Percentiles rank a stretch among this genome's conserved stretches.
Evolutionary conservation across 2,329 filamentous ascomycete genomes (phyloP).

Genomic region (Penicillium corylophilum): DNA sequence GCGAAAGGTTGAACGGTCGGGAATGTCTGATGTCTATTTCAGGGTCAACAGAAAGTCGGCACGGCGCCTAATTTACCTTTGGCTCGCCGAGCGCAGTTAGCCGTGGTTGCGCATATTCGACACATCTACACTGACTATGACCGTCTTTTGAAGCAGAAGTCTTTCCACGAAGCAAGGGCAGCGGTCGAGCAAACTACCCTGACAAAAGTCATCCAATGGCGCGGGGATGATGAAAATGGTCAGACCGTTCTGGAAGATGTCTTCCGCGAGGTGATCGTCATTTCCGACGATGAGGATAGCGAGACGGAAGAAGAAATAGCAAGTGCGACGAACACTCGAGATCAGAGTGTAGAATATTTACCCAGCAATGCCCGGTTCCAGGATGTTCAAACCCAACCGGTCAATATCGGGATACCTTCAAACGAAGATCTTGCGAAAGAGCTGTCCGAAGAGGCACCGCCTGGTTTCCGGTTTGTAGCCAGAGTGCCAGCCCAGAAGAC

Average conservation of each 20-base stretch:
- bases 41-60: slow-evolving; percentile 59
- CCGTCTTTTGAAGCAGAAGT: slow-evolving; percentile 52
- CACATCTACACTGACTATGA: slow-evolving; percentile 65
- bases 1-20: slow-evolving; percentile 1
- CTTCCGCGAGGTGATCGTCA: slow-evolving; percentile 63
- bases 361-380: slow-evolving; percentile 39
- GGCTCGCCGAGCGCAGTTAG: slow-evolving; percentile 59
- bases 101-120: slow-evolving; percentile 62
- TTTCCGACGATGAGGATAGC: slow-evolving; percentile 60
- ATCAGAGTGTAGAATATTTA: slow-evolving; percentile 45
- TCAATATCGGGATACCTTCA: slow-evolving; percentile 24
- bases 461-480: slow-evolving; percentile 39
- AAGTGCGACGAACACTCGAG: slow-evolving; percentile 27
- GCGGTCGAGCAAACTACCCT: slow-evolving; percentile 57
- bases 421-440: slow-evolving; percentile 26
- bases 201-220: slow-evolving; percentile 61
- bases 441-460: slow-evolving; percentile 35
- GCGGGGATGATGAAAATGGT: slow-evolving; percentile 58
- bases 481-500: slow-evolving; percentile 32
- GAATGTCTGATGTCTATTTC: slow-evolving; percentile 19
- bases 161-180: slow-evolving; percentile 56
- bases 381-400: slow-evolving; percentile 33
- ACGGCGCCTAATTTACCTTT: slow-evolving; percentile 55
- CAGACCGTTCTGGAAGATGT: slow-evolving; percentile 59
- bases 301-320: slow-evolving; percentile 41